Conservation (phyloP, 2,329 filamentous ascomycete genomes). For the Elsinoe arachidis region DNA sequence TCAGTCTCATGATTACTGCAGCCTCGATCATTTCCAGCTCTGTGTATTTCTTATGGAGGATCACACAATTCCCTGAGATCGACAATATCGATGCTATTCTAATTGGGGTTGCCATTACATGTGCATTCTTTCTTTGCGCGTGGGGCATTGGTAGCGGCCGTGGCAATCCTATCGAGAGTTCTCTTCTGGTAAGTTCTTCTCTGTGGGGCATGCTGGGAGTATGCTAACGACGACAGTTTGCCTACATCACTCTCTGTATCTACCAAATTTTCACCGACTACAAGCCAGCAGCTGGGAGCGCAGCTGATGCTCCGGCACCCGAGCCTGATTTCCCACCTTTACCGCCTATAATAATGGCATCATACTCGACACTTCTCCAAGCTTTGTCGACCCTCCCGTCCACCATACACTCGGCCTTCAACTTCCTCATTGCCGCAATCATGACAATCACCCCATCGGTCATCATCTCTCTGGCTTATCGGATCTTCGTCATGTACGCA, state of each 20-base stretch:
- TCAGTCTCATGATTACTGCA: conserved; percentile 76
- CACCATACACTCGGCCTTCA: conserved; percentile 73
- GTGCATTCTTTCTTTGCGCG: conserved; percentile 81
- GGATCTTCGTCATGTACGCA: conserved; percentile 89
- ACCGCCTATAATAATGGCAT: conserved; percentile 96
- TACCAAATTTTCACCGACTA: conserved; percentile 99
- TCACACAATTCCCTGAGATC: conserved; percentile 87
- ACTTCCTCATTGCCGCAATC: conserved; percentile 81
- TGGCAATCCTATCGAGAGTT: conserved; percentile 91
- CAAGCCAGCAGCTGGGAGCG: conserved; percentile 60
- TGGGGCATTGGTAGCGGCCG: conserved; percentile 91
- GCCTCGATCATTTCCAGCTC: conserved; percentile 88
- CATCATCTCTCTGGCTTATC: conserved; percentile 88
- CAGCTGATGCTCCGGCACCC: conserved; percentile 43
- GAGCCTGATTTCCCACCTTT: conserved; percentile 93
- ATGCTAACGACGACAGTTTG: conserved; percentile 47
- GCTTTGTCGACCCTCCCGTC: conserved; percentile 74
- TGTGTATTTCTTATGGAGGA: conserved; percentile 92
- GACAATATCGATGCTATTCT: conserved; percentile 85
- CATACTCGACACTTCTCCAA: conserved; percentile 84
- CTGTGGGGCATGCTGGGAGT: conserved; percentile 1
- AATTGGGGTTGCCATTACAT: conserved; percentile 87
- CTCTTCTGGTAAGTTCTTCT: conserved; percentile 53
- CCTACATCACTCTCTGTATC: conserved; percentile 95
- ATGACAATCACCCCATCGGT: conserved; percentile 94